Evolutionary conservation across 2,329 filamentous ascomycete species (phyloP), one percentile per base, ranked within the genome.

Genomic region (Aspergillus jensenii): DNA sequence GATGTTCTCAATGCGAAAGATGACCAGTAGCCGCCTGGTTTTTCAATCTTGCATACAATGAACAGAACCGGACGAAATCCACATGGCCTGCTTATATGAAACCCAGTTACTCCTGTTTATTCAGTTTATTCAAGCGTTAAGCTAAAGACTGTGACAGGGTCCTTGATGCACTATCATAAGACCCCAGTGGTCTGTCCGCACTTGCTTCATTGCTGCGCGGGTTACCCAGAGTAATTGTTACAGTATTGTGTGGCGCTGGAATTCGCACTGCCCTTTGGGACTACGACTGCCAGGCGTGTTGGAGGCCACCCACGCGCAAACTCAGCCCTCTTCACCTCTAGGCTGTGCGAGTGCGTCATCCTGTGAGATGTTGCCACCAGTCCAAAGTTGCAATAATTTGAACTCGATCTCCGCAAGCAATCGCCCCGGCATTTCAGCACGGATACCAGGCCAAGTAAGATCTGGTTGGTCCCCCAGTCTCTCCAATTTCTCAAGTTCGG

Each of bases 1-100:
- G 76, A 80, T 61, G 74, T 81, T 41, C 62, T 81, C 51, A 74
- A 76, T 64, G 74, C 72, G 17, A 68, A 67, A 56, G 69, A 71
- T 33, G 53, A 68, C 39, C 73, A 70, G 62, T 59, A 56, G 39
- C 27, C 33, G 25, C 48, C 35, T 40, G 37, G 17, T 14, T 41
- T 17, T 35, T 2, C n/a, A 40, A 12, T 19, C 12, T 9, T 37
- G 41, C 51, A 45, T 46, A 52, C 51, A 9, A 12, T 3, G 33
- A 47, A 21, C 25, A 7, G 19, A 37, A 33, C 9, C 44, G 37
- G 21, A 45, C 15, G 39, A 14, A 44, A 39, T 46, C 23, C 17
- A 9, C 5, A n/a, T 41, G 7, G 4, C 51, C 15, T 23, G 21
- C 15, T 6, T 44, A 40, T 44, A 39, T 31, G 31, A n/a, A 37